Percentiles rank a stretch among this genome's conserved stretches.
Evolutionary conservation across 2,329 filamentous ascomycete genomes (phyloP).

Genomic region (Colletotrichum tanaceti): DNA sequence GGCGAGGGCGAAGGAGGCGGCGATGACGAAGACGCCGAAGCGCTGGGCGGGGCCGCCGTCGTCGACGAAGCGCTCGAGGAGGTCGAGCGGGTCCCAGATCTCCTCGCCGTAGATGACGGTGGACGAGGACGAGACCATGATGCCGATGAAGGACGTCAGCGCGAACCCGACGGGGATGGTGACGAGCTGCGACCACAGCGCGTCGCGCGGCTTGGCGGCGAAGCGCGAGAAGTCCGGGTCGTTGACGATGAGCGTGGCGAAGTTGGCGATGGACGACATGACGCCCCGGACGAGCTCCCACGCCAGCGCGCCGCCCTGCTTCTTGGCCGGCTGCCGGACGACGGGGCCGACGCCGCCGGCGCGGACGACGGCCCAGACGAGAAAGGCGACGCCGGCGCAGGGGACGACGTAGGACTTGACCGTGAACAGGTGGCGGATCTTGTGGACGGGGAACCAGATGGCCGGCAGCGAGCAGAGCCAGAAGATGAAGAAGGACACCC

Average conservation of each 20-base stretch:
- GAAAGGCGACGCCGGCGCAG: constrained; percentile 83
- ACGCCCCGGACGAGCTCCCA: constrained; percentile 89
- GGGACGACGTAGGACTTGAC: constrained; percentile 90
- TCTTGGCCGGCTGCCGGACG: constrained; percentile 72
- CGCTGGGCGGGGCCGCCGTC: constrained; percentile 76
- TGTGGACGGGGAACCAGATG: constrained; percentile 89
- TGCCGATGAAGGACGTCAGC: constrained; percentile 86
- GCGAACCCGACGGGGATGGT: constrained; percentile 79
- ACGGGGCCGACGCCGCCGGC: constrained; percentile 88
- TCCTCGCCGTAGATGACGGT: constrained; percentile 72
- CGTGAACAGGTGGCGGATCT: constrained; percentile 90
- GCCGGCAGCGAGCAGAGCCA: constrained; percentile 84
- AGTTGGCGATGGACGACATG: constrained; percentile 92
- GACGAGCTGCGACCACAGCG: constrained; percentile 82
- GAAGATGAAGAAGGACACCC: constrained; percentile 87
- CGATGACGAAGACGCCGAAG: constrained; percentile 81
- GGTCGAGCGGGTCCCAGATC: constrained; percentile 79
- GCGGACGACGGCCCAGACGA: constrained; percentile 86
- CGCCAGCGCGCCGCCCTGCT: constrained; percentile 75
- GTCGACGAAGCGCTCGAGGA: constrained; percentile 75
- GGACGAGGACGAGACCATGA: constrained; percentile 80
- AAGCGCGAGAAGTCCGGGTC: constrained; percentile 90
- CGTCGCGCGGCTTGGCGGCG: constrained; percentile 78
- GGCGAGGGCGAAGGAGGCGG: constrained; percentile 77
- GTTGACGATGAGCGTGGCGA: constrained; percentile 86